phyloP scores from a whole-genome alignment of 805 yeast genomes.

The Maudiozyma serrabonitensis region DNA sequence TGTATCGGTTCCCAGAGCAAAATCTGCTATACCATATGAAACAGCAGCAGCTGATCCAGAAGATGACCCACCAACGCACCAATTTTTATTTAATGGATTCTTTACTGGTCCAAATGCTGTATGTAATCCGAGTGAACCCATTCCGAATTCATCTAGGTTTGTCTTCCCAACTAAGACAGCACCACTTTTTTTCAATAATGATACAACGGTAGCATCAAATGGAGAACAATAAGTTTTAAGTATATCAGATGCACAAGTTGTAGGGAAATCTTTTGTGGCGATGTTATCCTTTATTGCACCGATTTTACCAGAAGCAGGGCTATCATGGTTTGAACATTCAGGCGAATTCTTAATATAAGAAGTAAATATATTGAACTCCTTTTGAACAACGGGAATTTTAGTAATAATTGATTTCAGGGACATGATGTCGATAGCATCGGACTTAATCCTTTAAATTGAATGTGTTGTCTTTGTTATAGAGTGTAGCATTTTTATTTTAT shows the following conservation, averaged over 20 bases:
- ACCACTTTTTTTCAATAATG: slow-evolving; percentile 43
- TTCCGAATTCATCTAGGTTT: slow-evolving; percentile 94
- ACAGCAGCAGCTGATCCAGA: slow-evolving; percentile 96
- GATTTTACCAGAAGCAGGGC: slow-evolving; percentile 25
- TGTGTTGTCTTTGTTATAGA: too few species aligned
- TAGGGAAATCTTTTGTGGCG: slow-evolving; percentile 50
- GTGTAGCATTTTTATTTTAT: too few species aligned
- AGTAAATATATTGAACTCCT: slow-evolving; percentile 36
- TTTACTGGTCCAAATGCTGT: slow-evolving; percentile 47
- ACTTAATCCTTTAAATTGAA: neutral
- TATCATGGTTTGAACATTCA: slow-evolving; percentile 1
- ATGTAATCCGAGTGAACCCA: slow-evolving; percentile 72
- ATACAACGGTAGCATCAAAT: slow-evolving; percentile 66
- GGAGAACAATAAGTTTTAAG: slow-evolving; percentile 60
- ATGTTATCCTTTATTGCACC: slow-evolving; percentile 75
- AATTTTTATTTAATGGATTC: slow-evolving; percentile 33
- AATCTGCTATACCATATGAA: slow-evolving; percentile 51
- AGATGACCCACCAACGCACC: slow-evolving; percentile 76
- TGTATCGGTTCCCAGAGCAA: slow-evolving; percentile 89
- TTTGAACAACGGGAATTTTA: slow-evolving; percentile 15
- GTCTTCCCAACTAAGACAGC: slow-evolving; percentile 63
- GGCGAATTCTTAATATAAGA: slow-evolving; percentile 24
- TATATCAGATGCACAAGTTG: slow-evolving; percentile 72
- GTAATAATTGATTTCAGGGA: slow-evolving; percentile 1
- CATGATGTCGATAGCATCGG: neutral